Conservation (phyloP, 2,329 filamentous ascomycete species). For the Hypoxylon sp. region DNA sequence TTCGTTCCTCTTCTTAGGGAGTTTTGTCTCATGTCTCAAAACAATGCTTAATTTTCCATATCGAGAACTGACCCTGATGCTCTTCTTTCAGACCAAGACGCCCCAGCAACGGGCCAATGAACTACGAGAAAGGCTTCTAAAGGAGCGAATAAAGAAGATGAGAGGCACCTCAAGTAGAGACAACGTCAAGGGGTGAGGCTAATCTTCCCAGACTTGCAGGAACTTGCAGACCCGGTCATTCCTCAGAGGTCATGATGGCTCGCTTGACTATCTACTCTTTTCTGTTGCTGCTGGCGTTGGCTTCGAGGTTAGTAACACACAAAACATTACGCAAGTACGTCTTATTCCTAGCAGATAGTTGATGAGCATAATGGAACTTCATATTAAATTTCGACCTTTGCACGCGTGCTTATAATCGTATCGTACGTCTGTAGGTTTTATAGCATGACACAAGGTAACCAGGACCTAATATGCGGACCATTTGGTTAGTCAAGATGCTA, state of each 20-base stretch:
- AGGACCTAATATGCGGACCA: too few relatives aligned
- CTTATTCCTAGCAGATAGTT: slow-evolving; percentile 25
- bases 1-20: slow-evolving; percentile 50
- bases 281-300: slow-evolving; percentile 30
- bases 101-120: slow-evolving; percentile 55
- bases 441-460: too few relatives aligned
- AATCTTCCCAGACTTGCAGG: slow-evolving; percentile 55
- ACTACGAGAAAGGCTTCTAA: slow-evolving; percentile 59
- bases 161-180: slow-evolving; percentile 58
- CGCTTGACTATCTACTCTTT: too few relatives aligned
- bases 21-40: slow-evolving; percentile 37
- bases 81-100: slow-evolving; percentile 48
- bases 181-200: slow-evolving; percentile 54
- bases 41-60: slow-evolving; percentile 34
- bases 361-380: slow-evolving; percentile 29
- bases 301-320: slow-evolving; percentile 40
- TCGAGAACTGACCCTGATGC: slow-evolving; percentile 48
- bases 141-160: slow-evolving; percentile 64
- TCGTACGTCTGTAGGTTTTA: too few relatives aligned
- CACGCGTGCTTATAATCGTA: slow-evolving; percentile 8
- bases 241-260: slow-evolving; percentile 16
- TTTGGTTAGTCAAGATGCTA: too few relatives aligned
- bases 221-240: slow-evolving; percentile 45
- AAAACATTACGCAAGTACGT: slow-evolving; percentile 17
- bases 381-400: slow-evolving; percentile 5